These are phyloP conservation scores for Laburnicola sp. DNA, from an alignment of 2,329 filamentous ascomycete genomes.

Conservation along the genomic window DNA sequence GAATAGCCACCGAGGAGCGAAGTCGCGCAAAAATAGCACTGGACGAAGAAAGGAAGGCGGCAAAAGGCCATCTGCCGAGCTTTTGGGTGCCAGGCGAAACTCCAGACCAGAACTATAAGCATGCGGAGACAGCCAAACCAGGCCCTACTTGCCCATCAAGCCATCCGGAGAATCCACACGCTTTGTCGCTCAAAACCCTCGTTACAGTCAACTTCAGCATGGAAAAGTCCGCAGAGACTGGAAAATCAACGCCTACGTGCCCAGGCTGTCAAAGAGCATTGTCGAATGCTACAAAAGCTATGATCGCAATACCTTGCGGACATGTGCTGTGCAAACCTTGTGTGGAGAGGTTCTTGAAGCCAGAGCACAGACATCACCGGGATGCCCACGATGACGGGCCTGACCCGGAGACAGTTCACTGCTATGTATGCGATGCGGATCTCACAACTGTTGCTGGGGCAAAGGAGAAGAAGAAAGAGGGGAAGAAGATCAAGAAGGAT, in stretches of 20 bases:
- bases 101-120: constrained; percentile 60
- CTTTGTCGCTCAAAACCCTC: constrained; percentile 76
- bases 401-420: constrained; percentile 62
- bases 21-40: constrained; percentile 70
- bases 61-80: constrained; percentile 72
- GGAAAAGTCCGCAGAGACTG: constrained; percentile 61
- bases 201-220: constrained; percentile 77
- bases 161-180: constrained; percentile 65
- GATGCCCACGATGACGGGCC: constrained; percentile 61
- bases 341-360: constrained; percentile 75
- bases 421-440: constrained; percentile 85
- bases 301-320: constrained; percentile 84
- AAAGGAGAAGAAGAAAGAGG: constrained; percentile 43
- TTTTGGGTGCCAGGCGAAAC: constrained; percentile 93
- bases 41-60: constrained; percentile 68
- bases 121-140: constrained; percentile 56
- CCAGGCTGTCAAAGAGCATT: constrained; percentile 84
- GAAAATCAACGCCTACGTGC: constrained; percentile 62
- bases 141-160: constrained; percentile 78
- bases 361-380: constrained; percentile 40
- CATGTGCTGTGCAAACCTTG: constrained; percentile 89
- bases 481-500: constrained; percentile 47
- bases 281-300: constrained; percentile 78
- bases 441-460: constrained; percentile 55
- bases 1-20: constrained; percentile 70